A percentile compares a stretch with the other conserved stretches of the same genome.
Evolutionary conservation across 345 rosid genomes (phyloP).

Genomic region (Linum tenue): DNA sequence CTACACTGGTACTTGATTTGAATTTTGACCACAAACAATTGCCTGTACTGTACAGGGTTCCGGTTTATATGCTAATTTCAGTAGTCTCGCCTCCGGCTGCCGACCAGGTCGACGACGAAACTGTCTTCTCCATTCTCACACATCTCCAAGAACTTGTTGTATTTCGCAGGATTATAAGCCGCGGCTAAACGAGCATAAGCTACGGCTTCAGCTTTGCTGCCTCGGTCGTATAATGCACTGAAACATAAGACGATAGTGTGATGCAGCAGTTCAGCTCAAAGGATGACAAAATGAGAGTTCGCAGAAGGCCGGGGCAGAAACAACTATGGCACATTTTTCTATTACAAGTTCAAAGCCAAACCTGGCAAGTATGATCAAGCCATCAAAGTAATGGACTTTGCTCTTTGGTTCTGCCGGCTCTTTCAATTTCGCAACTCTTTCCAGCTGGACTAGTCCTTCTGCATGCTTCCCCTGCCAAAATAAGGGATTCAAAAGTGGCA

Average conservation of each 20-base stretch:
- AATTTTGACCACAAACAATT: no score
- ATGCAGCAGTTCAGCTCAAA: background rate
- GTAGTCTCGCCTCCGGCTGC: slow-evolving; percentile 44
- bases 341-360: slow-evolving; percentile 10
- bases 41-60: no score
- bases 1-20: no score
- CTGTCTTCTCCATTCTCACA: slow-evolving; percentile 45
- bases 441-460: slow-evolving; percentile 65
- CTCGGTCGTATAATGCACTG: slow-evolving; percentile 50
- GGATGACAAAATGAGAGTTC: background rate
- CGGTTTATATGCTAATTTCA: no score
- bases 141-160: slow-evolving; percentile 40
- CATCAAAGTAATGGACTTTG: slow-evolving; percentile 68
- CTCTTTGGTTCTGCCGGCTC: slow-evolving; percentile 67
- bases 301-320: background rate
- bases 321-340: background rate
- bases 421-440: slow-evolving; percentile 50
- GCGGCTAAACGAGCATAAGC: slow-evolving; percentile 49
- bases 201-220: slow-evolving; percentile 66
- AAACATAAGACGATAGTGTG: background rate
- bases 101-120: slow-evolving; percentile 29
- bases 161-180: slow-evolving; percentile 46
- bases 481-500: no score
- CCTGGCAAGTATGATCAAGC: slow-evolving; percentile 63
- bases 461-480: slow-evolving; percentile 49